Evolutionary conservation across 1,284 basidiomycete species (phyloP).

Genomic region (Trametes hirsuta): DNA sequence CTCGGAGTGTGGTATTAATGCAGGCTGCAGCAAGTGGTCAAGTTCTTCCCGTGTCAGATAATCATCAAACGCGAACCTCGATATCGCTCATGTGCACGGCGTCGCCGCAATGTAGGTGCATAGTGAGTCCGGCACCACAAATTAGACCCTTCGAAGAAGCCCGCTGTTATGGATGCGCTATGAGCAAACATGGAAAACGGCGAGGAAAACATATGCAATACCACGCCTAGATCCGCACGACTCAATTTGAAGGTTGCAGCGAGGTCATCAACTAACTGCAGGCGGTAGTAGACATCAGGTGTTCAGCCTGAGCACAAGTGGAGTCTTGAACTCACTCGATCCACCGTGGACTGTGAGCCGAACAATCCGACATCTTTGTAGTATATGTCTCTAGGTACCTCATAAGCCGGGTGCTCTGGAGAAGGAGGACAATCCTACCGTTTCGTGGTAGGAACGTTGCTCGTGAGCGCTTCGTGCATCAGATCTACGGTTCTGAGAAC

Average conservation of each 20-base stretch:
- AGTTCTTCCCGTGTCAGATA: not conserved
- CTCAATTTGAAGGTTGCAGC: constrained; percentile 79
- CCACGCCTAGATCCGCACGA: constrained; percentile 80
- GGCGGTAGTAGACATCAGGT: not conserved
- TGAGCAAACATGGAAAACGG: not conserved
- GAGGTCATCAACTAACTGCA: constrained; percentile 84
- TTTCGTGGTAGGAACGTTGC: constrained; percentile 65
- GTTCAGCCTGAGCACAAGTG: too few relatives aligned
- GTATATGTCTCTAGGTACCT: constrained; percentile 74
- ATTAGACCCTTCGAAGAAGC: constrained; percentile 88
- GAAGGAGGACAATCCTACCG: constrained; percentile 43
- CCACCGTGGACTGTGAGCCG: constrained; percentile 71
- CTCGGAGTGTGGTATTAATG: constrained; percentile 77
- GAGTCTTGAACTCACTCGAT: constrained; percentile 53
- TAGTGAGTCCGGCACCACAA: constrained; percentile 63
- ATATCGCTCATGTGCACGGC: constrained; percentile 51
- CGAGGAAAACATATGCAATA: constrained; percentile 32
- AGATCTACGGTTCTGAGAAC: constrained; percentile 63
- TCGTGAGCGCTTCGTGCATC: constrained; percentile 64
- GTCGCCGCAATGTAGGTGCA: constrained; percentile 63
- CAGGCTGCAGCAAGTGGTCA: constrained; percentile 49
- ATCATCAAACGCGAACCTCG: constrained; percentile 49
- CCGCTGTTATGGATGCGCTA: constrained; percentile 49
- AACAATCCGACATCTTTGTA: constrained; percentile 85
- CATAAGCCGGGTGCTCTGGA: not conserved